Base-by-base conservation (phyloP, 2,329 filamentous ascomycete species). In the Aspergillus pseudoviridinutans region DNA sequence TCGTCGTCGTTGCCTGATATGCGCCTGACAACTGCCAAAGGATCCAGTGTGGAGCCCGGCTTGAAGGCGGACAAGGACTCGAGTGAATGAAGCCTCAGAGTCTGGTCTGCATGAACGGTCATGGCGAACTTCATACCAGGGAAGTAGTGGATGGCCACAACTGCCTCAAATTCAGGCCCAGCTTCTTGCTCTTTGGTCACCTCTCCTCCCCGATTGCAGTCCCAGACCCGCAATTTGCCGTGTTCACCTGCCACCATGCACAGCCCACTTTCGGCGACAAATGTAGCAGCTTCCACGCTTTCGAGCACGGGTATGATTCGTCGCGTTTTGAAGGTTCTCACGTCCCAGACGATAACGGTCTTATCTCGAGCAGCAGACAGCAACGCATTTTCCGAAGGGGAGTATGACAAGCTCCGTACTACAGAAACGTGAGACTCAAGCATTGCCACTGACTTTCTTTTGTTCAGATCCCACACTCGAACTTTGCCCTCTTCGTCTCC, bases 1-100 rank as follows among this genome's bases (percentile, higher is more conserved):
- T 99, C 94, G 71, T 99, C 95, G 73, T 97, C 92, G 6, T 94
- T 97, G 54, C 94, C 95, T 4, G 93, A 96, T 64, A 99, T 95
- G 49, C 91, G 85, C 64, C 90, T 86, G 49, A 90, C 82, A 0
- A 87, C 68, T 9, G 82, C 79, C 25, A 88, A 73, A n/a, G 84
- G 77, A n/a, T 78, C 73, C 76, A 89, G 69, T 75, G 78, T 66
- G 70, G 80, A 65, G 58, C 76, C 62, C 38, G 71, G 67, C 50
- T 71, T 71, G 57, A 71, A 72, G 44, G 64, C 61, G 24, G 66
- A 67, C 41, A 79, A 57, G n/a, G 73, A 58, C 29, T 73, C 68
- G 29, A 76, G 72, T 1, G 84, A 85, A 72, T 93, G 91, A 32
- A 97, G 78, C 50, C 89, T 83, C 55, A 99, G 78, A 0, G 92